Evolutionary conservation across 2,329 filamentous ascomycete species (phyloP), one percentile per base, ranked within the genome.

Genomic region (Colletotrichum plurivorum): DNA sequence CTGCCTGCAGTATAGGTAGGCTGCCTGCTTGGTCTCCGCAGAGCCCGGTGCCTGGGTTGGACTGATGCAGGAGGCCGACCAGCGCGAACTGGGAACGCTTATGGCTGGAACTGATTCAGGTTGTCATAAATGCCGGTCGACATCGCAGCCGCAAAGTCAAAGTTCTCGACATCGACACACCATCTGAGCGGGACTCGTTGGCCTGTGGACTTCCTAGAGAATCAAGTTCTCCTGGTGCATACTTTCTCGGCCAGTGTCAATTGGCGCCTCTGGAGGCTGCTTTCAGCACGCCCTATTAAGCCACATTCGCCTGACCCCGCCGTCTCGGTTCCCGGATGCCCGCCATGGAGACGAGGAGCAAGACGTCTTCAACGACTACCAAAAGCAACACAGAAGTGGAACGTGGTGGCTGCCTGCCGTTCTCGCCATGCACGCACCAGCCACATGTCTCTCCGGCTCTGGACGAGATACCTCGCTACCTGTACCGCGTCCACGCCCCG

Each of bases 31-130:
- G 41, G 16, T 27, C 15, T 55, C 18, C 18, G 53, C 31, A 41
- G 18, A 22, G 53, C 53, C 41, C 25, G 18, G 45, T 18, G 45
- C 45, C 45, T n/a, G 18, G 45, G 45, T 48, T 48, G 45, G 18
- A 20, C n/a, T 10, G 45, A 58, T 58, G 55, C 55, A 58, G 55
- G 55, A 58, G 55, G 55, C 43, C 43, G 55, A 48, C 55, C 25
- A 48, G 43, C 31, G 41, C 18, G 18, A 27, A 5, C 2, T 43
- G 41, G 41, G 41, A 43, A 43, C 41, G 13, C 41, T 15, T n/a
- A 6, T n/a, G 41, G 31, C 31, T 36, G 31, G 31, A 36, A 36
- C 10, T 36, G 31, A 36, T 43, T 15, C 41, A 43, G 41, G n/a
- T 2, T 15, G 13, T n/a, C 41, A 43, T 43, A 43, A 43, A n/a